phyloP scores from a whole-genome alignment of 345 rosid genomes.

The Kandelia obovata region DNA sequence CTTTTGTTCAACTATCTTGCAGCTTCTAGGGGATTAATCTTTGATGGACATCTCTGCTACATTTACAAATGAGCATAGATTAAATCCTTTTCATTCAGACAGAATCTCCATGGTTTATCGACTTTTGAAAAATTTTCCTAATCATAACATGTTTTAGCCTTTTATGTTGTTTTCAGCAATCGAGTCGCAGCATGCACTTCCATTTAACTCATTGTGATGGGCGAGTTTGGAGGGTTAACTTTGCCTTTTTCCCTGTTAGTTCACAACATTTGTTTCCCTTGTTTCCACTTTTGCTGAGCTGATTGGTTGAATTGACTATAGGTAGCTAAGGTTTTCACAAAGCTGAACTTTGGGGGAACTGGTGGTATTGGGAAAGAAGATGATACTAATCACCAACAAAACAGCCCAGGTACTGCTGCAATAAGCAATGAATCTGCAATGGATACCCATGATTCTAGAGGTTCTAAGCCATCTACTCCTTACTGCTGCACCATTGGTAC shows the following conservation, averaged over 20 bases:
- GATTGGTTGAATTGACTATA: constrained; percentile 25
- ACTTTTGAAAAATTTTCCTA: too few species aligned
- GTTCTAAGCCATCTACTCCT: constrained; percentile 28
- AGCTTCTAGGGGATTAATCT: too few species aligned
- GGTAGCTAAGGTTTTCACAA: constrained; percentile 67
- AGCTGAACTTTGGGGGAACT: constrained; percentile 47
- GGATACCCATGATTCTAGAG: constrained; percentile 14
- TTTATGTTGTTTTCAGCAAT: too few species aligned
- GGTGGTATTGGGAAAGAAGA: constrained; percentile 29
- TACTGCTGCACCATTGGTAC: constrained; percentile 14
- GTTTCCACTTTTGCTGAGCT: constrained; percentile 1
- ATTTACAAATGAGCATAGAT: too few species aligned
- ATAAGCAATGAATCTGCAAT: constrained; percentile 18
- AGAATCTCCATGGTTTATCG: too few species aligned
- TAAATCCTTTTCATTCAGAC: too few species aligned
- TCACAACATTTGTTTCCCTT: constrained; percentile 1
- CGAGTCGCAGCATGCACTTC: too few species aligned
- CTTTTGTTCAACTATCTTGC: not conserved
- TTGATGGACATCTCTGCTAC: too few species aligned
- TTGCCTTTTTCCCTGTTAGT: not conserved
- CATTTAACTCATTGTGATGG: too few species aligned
- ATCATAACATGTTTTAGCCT: too few species aligned
- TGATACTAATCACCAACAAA: constrained; percentile 14
- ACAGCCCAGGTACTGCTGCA: constrained; percentile 17
- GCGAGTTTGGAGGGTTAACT: not conserved